These are phyloP conservation scores for Breviolum minutum DNA, from an alignment of 73 alveolate species.

Conservation along the genomic window DNA sequence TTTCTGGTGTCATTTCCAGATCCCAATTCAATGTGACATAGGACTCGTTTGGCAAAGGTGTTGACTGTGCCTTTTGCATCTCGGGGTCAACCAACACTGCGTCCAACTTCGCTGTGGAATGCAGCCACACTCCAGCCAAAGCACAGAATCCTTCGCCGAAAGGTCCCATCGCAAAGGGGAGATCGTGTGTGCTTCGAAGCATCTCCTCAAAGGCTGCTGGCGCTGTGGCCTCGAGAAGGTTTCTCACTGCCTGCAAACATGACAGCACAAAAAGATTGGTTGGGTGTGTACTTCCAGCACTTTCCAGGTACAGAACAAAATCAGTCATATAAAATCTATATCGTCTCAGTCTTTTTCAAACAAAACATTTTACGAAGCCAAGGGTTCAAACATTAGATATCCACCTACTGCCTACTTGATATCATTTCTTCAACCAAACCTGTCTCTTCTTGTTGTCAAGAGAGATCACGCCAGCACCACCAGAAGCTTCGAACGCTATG, in stretches of 20 bases:
- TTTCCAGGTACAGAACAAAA: no score
- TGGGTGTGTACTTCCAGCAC: no score
- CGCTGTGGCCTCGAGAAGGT: background rate
- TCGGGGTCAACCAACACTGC: background rate
- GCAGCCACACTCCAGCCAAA: background rate
- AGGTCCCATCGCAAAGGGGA: background rate
- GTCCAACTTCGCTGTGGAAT: background rate
- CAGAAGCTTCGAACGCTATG: background rate
- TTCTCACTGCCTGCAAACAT: background rate
- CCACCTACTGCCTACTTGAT: no score
- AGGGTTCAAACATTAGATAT: no score
- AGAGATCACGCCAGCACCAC: background rate
- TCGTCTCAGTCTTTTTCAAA: background rate
- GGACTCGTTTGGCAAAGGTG: background rate
- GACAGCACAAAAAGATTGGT: background rate
- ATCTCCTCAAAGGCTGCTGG: background rate
- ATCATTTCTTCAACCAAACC: background rate
- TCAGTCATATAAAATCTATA: background rate
- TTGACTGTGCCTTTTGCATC: background rate
- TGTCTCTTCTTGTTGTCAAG: conserved; percentile 12
- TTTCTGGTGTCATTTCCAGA: background rate
- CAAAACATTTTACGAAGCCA: background rate
- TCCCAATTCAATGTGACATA: background rate
- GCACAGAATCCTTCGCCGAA: background rate
- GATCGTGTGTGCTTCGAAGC: background rate